Evolutionary conservation across 768 basidiomycete species (phyloP).

Genomic region (Boletellus emodensis): DNA sequence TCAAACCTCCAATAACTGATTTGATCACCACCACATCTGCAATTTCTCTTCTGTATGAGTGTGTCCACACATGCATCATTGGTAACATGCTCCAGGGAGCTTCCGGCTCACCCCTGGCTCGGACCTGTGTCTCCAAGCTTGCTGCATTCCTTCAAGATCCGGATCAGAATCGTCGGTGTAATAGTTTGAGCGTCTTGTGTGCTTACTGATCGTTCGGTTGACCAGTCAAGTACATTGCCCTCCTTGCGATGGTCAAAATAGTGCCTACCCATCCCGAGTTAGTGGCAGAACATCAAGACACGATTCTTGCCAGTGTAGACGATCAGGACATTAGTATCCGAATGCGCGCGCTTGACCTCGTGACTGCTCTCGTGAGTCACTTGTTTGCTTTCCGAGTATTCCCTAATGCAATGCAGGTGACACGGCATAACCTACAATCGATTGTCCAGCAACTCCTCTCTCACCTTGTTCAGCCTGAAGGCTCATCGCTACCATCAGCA

Average conservation of each 20-base stretch:
- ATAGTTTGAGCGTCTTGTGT: constrained; percentile 9
- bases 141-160: constrained; percentile 87
- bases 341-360: constrained; percentile 90
- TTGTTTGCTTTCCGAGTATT: background rate
- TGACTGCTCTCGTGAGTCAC: constrained; percentile 80
- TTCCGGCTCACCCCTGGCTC: constrained; percentile 75
- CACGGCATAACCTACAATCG: constrained; percentile 77
- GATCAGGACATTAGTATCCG: constrained; percentile 95
- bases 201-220: constrained; percentile 17
- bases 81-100: constrained; percentile 89
- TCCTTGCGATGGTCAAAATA: constrained; percentile 94
- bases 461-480: constrained; percentile 68
- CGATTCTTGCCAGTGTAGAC: constrained; percentile 83
- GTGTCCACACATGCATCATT: constrained; percentile 96
- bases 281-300: constrained; percentile 87
- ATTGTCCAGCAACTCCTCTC: constrained; percentile 88
- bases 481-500: constrained; percentile 55
- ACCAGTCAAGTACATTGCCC: constrained; percentile 95
- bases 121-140: constrained; percentile 88
- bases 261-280: constrained; percentile 88
- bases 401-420: constrained; percentile 51
- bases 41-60: constrained; percentile 95
- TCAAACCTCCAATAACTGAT: constrained; percentile 90
- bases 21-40: constrained; percentile 95
- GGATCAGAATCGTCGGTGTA: constrained; percentile 87